Percentiles rank a stretch among this genome's conserved stretches.
phyloP scores from a whole-genome alignment of 148 eudicot genomes.

The Amaranthus palmeri region DNA sequence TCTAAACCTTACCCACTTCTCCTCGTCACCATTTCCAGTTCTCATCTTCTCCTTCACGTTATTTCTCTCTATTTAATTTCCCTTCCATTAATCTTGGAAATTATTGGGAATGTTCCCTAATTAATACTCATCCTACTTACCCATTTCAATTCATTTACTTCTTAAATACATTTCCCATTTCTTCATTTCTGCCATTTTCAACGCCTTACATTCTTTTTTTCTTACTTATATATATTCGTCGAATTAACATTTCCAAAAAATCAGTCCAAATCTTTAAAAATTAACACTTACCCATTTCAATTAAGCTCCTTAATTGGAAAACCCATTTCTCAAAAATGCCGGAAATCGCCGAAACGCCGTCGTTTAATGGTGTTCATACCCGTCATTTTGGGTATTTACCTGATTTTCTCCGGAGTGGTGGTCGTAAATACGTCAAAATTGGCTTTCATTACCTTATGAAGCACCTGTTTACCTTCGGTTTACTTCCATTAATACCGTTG shows the following conservation, averaged over 20 bases:
- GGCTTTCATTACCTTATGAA: conserved; percentile 58
- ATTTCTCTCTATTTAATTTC: neutral
- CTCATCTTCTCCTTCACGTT: neutral
- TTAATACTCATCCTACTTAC: neutral
- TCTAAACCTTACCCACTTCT: conserved; percentile 8
- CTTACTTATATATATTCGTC: neutral
- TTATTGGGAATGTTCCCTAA: neutral
- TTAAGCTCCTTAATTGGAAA: conserved; percentile 3
- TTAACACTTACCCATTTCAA: conserved; percentile 20
- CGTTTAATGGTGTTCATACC: conserved; percentile 21
- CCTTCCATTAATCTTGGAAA: neutral
- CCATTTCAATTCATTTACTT: conserved; percentile 4
- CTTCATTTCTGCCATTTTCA: neutral
- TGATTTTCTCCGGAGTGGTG: conserved; percentile 43
- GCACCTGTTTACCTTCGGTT: conserved; percentile 37
- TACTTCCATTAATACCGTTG: conserved; percentile 37
- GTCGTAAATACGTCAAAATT: conserved; percentile 48
- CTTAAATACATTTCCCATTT: conserved; percentile 1
- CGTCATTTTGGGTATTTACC: conserved; percentile 31
- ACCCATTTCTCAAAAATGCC: conserved; percentile 16
- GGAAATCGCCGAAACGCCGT: conserved; percentile 12
- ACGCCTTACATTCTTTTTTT: conserved; percentile 3
- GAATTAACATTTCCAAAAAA: neutral
- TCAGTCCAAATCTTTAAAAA: neutral
- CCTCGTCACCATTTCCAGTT: neutral